phyloP scores from a whole-genome alignment of 1,139 yeast species.

The Hyphopichia fennica region DNA sequence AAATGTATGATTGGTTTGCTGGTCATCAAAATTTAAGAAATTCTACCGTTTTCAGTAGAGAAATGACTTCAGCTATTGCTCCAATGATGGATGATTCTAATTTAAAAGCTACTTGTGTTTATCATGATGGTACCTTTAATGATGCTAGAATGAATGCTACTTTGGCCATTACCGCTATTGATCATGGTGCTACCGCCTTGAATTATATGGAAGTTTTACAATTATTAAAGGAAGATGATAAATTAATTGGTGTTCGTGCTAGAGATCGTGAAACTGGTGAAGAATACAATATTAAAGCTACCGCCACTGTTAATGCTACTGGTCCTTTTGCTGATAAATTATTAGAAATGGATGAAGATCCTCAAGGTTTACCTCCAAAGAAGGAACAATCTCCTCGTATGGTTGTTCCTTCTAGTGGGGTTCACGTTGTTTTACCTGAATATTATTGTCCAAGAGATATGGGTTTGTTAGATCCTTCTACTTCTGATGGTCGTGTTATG shows the following conservation, averaged over 20 bases:
- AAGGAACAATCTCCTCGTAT: constrained; percentile 56
- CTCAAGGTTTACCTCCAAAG: constrained; percentile 62
- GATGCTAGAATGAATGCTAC: constrained; percentile 90
- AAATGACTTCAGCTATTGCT: constrained; percentile 70
- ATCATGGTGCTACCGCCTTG: constrained; percentile 85
- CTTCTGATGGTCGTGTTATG: constrained; percentile 95
- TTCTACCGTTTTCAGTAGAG: constrained; percentile 71
- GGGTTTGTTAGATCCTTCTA: constrained; percentile 89
- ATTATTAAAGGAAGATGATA: constrained; percentile 59
- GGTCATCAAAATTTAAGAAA: constrained; percentile 83
- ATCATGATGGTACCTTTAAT: constrained; percentile 94
- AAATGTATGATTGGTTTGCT: constrained; percentile 91
- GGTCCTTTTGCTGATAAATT: constrained; percentile 89
- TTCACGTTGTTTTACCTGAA: constrained; percentile 89
- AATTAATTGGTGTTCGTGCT: constrained; percentile 75
- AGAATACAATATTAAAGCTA: constrained; percentile 59
- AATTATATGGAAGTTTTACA: constrained; percentile 84
- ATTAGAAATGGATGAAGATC: constrained; percentile 81
- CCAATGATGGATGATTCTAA: constrained; percentile 84
- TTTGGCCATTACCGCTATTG: constrained; percentile 81
- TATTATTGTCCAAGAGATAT: constrained; percentile 85
- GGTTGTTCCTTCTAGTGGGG: constrained; percentile 95
- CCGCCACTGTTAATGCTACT: constrained; percentile 85
- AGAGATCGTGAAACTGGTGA: constrained; percentile 73
- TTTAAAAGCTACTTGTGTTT: constrained; percentile 87